phyloP scores from a whole-genome alignment of 2,329 filamentous ascomycete species.

The Aotearoamyces nothofagi region DNA sequence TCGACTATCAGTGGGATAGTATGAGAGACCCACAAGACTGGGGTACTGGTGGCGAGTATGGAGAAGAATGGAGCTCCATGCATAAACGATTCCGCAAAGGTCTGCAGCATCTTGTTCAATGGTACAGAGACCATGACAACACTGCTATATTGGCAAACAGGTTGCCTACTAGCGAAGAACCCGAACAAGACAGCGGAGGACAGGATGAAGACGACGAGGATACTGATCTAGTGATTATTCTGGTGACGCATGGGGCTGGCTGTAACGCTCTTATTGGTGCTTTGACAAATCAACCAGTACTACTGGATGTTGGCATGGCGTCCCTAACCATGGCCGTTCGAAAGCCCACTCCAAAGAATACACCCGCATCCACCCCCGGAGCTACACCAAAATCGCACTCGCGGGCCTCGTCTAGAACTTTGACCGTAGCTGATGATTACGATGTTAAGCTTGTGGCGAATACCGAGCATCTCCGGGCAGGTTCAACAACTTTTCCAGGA shows the following conservation, averaged over 20 bases:
- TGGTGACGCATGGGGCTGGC: conserved; percentile 89
- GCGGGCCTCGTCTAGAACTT: conserved; percentile 17
- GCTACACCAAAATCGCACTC: conserved; percentile 24
- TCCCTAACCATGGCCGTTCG: conserved; percentile 79
- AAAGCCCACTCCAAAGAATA: conserved; percentile 22
- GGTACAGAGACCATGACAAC: conserved; percentile 52
- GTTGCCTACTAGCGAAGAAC: conserved; percentile 21
- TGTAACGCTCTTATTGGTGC: conserved; percentile 92
- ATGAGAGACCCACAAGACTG: conserved; percentile 64
- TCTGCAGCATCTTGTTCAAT: conserved; percentile 63
- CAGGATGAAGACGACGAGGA: conserved; percentile 34
- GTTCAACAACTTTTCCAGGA: conserved; percentile 21
- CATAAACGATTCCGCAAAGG: conserved; percentile 77
- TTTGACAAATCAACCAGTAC: conserved; percentile 77
- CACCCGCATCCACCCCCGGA: conserved; percentile 8
- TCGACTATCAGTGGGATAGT: conserved; percentile 97
- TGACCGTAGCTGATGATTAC: conserved; percentile 45
- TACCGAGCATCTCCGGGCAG: conserved; percentile 50
- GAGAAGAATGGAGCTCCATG: conserved; percentile 94
- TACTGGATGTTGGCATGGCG: conserved; percentile 80
- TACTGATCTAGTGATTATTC: conserved; percentile 63
- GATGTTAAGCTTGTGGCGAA: conserved; percentile 63
- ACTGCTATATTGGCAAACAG: conserved; percentile 36
- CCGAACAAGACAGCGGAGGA: conserved; percentile 15
- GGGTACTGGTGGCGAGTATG: conserved; percentile 76